phyloP scores from a whole-genome alignment of 2,329 filamentous ascomycete species.

The Grosmannia serpens region DNA sequence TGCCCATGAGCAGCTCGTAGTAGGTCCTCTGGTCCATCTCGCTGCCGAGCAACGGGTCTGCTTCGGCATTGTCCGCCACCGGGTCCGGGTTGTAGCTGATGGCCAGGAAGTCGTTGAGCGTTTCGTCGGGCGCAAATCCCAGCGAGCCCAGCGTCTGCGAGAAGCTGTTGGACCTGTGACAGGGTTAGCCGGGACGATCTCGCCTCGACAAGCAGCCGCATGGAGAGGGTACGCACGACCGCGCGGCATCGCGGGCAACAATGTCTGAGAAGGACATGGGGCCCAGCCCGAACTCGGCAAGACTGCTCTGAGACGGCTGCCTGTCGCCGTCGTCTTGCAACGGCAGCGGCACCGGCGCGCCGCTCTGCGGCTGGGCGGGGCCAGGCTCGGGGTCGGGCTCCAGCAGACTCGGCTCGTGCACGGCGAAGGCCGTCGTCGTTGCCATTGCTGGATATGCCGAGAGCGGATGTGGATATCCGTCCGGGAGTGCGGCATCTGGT shows the following conservation, averaged over 20 bases:
- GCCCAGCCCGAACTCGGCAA: neutral
- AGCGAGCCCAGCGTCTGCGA: constrained; percentile 24
- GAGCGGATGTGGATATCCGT: neutral
- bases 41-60: constrained; percentile 18
- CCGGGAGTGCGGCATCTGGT: neutral
- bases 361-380: neutral
- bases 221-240: constrained; percentile 17
- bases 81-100: constrained; percentile 25
- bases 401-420: neutral
- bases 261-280: constrained; percentile 21
- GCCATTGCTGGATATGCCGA: neutral
- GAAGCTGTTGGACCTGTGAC: constrained; percentile 20
- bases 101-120: constrained; percentile 24
- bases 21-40: constrained; percentile 26
- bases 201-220: neutral
- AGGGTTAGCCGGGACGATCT: neutral
- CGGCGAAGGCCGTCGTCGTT: neutral
- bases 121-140: constrained; percentile 25
- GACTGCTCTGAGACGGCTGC: neutral
- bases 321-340: neutral
- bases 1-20: constrained; percentile 26
- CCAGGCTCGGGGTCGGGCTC: neutral
- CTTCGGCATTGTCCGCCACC: constrained; percentile 15
- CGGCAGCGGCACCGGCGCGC: neutral
- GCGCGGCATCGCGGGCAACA: constrained; percentile 23